Evolutionary conservation across 768 basidiomycete species (phyloP).

Genomic region (Glaciozyma antarctica): DNA sequence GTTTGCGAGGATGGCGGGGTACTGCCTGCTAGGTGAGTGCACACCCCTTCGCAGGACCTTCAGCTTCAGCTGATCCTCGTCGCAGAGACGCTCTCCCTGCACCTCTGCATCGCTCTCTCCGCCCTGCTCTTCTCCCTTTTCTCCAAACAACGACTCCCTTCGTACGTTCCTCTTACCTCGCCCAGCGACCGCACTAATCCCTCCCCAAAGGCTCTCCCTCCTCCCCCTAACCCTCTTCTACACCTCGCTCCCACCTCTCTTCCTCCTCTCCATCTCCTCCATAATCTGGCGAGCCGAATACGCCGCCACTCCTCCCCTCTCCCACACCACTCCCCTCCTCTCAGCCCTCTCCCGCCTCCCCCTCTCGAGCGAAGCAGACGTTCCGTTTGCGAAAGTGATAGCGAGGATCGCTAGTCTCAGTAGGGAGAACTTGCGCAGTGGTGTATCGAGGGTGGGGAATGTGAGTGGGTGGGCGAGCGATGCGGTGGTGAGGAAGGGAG

Average conservation of each 20-base stretch:
- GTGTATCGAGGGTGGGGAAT: neutral
- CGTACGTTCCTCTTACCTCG: neutral
- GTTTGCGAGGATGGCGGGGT: conserved; percentile 1
- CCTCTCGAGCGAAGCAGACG: neutral
- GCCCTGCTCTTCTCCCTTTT: neutral
- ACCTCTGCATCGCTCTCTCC: neutral
- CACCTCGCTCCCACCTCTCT: conserved; percentile 7
- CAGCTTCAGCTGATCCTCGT: neutral
- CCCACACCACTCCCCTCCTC: neutral
- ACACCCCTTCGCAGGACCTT: neutral
- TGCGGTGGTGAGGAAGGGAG: neutral
- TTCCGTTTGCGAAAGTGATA: neutral
- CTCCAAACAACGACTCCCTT: neutral
- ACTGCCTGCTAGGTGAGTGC: conserved; percentile 20
- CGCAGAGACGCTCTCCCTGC: conserved; percentile 12
- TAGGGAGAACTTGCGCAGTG: neutral
- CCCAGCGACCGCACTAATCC: conserved; percentile 2
- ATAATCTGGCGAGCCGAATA: conserved; percentile 21
- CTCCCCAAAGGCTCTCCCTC: neutral
- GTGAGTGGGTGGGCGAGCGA: conserved; percentile 1
- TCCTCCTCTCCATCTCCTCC: conserved; percentile 17
- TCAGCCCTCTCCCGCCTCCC: neutral
- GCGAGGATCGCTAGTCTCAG: neutral
- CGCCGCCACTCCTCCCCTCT: conserved; percentile 1
- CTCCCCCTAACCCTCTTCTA: too few relatives aligned